These are phyloP conservation scores for Daldinia caldariorum DNA, from an alignment of 495 filamentous ascomycete species.

Conservation along the genomic window DNA sequence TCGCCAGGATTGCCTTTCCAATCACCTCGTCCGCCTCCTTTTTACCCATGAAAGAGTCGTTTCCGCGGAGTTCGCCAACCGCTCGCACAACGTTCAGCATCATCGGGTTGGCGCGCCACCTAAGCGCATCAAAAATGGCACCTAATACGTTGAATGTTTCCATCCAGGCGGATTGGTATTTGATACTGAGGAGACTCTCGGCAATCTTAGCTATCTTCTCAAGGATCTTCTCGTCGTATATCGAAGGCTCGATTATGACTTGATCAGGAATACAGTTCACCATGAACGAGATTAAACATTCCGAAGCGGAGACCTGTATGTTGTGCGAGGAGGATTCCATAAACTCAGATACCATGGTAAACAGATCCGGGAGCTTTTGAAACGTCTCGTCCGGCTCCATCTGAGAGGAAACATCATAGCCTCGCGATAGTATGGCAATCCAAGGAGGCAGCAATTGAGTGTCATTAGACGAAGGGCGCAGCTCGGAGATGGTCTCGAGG, in stretches of 20 bases:
- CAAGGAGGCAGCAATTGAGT: conserved; percentile 92
- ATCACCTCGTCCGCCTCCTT: conserved; percentile 93
- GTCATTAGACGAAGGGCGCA: conserved; percentile 89
- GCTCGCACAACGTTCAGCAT: conserved; percentile 75
- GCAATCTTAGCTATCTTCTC: conserved; percentile 75
- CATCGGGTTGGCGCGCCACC: conserved; percentile 83
- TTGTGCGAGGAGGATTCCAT: conserved; percentile 88
- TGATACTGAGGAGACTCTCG: conserved; percentile 79
- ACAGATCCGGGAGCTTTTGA: conserved; percentile 82
- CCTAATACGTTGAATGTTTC: conserved; percentile 91
- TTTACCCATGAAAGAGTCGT: conserved; percentile 90
- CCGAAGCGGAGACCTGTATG: conserved; percentile 90
- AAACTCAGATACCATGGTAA: conserved; percentile 78
- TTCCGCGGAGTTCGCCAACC: conserved; percentile 87
- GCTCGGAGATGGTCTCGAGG: conserved; percentile 83
- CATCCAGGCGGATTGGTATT: conserved; percentile 93
- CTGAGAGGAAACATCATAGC: conserved; percentile 91
- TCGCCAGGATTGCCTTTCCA: conserved; percentile 82
- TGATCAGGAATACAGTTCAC: conserved; percentile 83
- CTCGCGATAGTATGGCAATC: conserved; percentile 93
- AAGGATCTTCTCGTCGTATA: conserved; percentile 86
- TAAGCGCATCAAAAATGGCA: conserved; percentile 86
- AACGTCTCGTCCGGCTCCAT: conserved; percentile 88
- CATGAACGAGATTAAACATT: conserved; percentile 92
- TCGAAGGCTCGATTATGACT: conserved; percentile 84